Percentiles rank a stretch among this genome's conserved stretches.
Conservation (phyloP, 192 early-diverging fungal genomes). For the Coemansia javaensis region DNA sequence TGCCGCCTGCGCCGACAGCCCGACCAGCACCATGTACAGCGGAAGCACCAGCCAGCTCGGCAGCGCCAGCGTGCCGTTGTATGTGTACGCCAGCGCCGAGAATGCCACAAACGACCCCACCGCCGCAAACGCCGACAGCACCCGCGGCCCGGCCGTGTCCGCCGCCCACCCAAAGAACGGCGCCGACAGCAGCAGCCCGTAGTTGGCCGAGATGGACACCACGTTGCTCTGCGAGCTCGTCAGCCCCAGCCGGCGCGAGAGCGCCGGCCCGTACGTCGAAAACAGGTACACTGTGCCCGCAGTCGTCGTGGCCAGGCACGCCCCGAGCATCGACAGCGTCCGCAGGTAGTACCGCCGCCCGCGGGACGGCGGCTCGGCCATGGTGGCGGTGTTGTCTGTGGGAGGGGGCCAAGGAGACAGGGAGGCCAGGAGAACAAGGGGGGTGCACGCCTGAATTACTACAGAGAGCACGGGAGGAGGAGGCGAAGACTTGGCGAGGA, state of each 20-base stretch:
- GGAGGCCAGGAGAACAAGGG: not conserved
- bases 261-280: conserved; percentile 56
- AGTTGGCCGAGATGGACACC: conserved; percentile 60
- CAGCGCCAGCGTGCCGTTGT: conserved; percentile 21
- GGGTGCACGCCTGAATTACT: too few species aligned
- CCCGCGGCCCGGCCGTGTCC: conserved; percentile 48
- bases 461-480: too few species aligned
- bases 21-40: conserved; percentile 49
- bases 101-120: conserved; percentile 36
- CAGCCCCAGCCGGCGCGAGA: conserved; percentile 50
- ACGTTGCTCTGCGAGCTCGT: conserved; percentile 57
- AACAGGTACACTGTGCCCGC: conserved; percentile 67
- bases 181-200: conserved; percentile 59
- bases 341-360: conserved; percentile 36
- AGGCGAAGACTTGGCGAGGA: too few species aligned
- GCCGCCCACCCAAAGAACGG: conserved; percentile 56
- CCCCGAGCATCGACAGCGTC: conserved; percentile 45
- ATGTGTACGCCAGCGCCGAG: conserved; percentile 43
- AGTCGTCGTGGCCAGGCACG: conserved; percentile 46
- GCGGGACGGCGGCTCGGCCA: conserved; percentile 9
- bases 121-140: conserved; percentile 36
- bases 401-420: not conserved
- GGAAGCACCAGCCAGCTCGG: conserved; percentile 35
- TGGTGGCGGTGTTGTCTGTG: not conserved
- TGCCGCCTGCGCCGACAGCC: conserved; percentile 55